Conservation (phyloP, 176 grass and related monocot species). For the Dactylis glomerata region DNA sequence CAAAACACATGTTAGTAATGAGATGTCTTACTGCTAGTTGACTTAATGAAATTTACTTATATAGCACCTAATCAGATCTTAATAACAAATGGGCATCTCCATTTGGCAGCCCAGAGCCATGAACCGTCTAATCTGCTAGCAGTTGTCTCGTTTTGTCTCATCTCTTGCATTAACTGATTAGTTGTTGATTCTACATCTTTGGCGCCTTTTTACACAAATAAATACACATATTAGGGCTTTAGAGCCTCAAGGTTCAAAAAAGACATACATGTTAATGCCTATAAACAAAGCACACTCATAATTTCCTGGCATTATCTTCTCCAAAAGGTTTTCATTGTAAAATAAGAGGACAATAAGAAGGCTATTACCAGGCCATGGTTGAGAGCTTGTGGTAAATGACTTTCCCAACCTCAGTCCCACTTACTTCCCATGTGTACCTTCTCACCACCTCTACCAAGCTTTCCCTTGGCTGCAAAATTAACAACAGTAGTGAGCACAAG, state of each 20-base stretch:
- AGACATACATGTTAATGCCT: neutral
- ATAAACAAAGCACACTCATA: neutral
- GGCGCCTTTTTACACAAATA: conserved; percentile 38
- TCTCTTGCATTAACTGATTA: conserved; percentile 40
- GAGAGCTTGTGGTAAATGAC: no score
- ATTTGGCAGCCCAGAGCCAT: conserved; percentile 43
- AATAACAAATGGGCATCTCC: conserved; percentile 52
- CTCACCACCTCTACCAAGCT: no score
- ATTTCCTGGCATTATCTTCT: no score
- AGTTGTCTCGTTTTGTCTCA: conserved; percentile 40
- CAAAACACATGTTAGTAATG: neutral
- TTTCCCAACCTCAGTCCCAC: no score
- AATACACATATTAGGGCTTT: conserved; percentile 20
- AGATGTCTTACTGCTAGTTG: neutral
- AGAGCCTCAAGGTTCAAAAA: neutral
- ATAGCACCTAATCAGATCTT: no score
- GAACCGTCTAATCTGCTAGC: conserved; percentile 34
- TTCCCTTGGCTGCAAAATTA: no score
- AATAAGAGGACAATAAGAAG: no score
- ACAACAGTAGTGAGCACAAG: no score
- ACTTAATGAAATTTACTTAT: neutral
- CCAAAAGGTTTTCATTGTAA: no score
- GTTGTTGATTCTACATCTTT: conserved; percentile 46
- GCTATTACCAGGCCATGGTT: no score
- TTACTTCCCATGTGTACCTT: no score